phyloP scores from a whole-genome alignment of 495 filamentous ascomycete species.

The Corynascus novoguineensis region DNA sequence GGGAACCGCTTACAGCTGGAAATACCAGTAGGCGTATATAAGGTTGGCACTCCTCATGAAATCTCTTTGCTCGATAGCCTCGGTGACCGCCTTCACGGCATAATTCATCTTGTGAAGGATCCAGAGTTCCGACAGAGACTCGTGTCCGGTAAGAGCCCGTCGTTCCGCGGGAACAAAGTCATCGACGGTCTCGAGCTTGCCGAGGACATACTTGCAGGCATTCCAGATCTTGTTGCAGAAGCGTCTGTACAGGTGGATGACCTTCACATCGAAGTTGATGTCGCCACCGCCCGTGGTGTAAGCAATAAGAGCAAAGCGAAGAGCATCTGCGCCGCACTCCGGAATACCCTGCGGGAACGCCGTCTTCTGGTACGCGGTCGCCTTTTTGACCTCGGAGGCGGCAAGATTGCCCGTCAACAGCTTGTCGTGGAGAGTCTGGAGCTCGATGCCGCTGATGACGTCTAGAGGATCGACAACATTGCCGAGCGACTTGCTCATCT shows the following conservation, averaged over 20 bases:
- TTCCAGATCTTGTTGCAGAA: conserved; percentile 96
- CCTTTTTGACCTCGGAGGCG: conserved; percentile 65
- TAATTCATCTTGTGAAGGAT: conserved; percentile 74
- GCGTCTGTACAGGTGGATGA: conserved; percentile 75
- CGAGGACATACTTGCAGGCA: conserved; percentile 80
- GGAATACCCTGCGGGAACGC: conserved; percentile 80
- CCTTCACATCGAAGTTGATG: conserved; percentile 78
- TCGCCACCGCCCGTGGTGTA: conserved; percentile 88
- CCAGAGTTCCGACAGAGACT: conserved; percentile 69
- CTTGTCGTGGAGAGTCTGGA: conserved; percentile 65
- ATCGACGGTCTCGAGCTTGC: conserved; percentile 64
- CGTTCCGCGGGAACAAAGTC: conserved; percentile 60
- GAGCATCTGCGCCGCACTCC: conserved; percentile 79
- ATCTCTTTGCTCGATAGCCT: conserved; percentile 61
- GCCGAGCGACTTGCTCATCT: conserved; percentile 58
- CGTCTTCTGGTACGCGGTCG: conserved; percentile 72
- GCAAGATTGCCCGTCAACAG: conserved; percentile 65
- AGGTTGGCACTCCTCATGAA: conserved; percentile 59
- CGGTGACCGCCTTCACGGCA: conserved; percentile 69
- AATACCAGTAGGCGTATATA: conserved; percentile 16
- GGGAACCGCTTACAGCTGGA: too few relatives aligned
- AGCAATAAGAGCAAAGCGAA: conserved; percentile 72
- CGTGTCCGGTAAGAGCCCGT: conserved; percentile 62
- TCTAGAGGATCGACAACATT: conserved; percentile 75
- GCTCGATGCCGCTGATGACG: conserved; percentile 62